These are phyloP conservation scores for Ligustrum vulgare DNA, from an alignment of 257 asterid species.

Conservation along the genomic window DNA sequence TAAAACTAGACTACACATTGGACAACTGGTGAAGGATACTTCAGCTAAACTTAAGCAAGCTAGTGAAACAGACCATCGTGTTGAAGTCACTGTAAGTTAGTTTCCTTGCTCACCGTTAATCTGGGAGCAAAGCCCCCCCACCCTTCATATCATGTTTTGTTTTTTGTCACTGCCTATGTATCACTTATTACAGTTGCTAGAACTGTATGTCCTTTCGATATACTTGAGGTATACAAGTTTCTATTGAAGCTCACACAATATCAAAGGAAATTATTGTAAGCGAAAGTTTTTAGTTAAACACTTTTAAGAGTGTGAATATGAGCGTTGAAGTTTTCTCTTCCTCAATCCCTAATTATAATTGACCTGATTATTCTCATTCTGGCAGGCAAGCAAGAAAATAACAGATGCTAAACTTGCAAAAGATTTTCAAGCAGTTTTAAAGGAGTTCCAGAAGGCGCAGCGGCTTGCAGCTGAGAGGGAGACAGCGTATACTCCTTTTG, in stretches of 20 bases:
- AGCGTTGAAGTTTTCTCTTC: constrained; percentile 7
- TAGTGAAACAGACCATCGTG: constrained; percentile 69
- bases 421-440: constrained; percentile 86
- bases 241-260: background rate
- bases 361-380: constrained; percentile 16
- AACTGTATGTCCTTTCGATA: background rate
- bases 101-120: constrained; percentile 11
- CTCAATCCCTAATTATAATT: background rate
- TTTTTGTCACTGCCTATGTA: constrained; percentile 3
- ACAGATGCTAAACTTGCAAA: constrained; percentile 95
- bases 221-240: constrained; percentile 7
- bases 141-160: background rate
- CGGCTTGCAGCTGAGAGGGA: constrained; percentile 77
- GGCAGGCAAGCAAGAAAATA: constrained; percentile 86
- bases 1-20: constrained; percentile 82
- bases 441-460: constrained; percentile 84
- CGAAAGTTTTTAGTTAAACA: background rate
- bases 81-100: constrained; percentile 65
- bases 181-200: background rate
- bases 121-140: background rate
- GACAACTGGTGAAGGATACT: constrained; percentile 82
- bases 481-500: constrained; percentile 75
- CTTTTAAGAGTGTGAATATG: background rate
- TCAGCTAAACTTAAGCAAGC: constrained; percentile 86
- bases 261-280: background rate